Evolutionary conservation across 2,329 filamentous ascomycete genomes (phyloP), one percentile per base, ranked within the genome.

Genomic region (Byssothecium circinans): DNA sequence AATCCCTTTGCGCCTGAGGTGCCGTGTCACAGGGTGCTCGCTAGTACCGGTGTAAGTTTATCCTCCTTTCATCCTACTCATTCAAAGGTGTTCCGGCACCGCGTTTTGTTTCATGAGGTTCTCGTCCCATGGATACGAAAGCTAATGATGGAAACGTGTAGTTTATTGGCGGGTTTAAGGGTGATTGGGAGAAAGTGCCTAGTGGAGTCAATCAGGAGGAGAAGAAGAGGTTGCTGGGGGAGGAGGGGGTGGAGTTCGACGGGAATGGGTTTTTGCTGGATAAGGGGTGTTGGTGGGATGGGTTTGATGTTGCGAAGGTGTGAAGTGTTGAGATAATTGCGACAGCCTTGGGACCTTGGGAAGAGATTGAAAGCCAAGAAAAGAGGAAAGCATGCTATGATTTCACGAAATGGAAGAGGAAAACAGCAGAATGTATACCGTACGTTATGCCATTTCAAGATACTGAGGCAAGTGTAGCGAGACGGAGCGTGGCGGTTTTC

Each of bases 1-100:
- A 95, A 95, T 65, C 89, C 89, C 0, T 95, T 92, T 61, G 89
- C 90, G 12, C 89, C 90, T 0, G 79, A 82, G 27, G 86, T 92
- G 4, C 90, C 89, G 1, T 95, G 89, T 58, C 89, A 95, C 70
- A 81, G 90, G 8, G 86, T 92, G 18, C 81, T 95, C 38, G 87
- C 88, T 5, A 85, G 83, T 33, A 85, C 85, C 42, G 85, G 88
- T 11, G 77, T 78, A n/a, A 69, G 74, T 59, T 8, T 14, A 10
- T 35, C 20, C 11, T 14, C 14, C n/a, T 18, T 5, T 15, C n/a
- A 7, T 6, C 12, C 15, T 33, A n/a, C 27, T 8, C 14, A 30
- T 30, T n/a, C n/a, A n/a, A n/a, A n/a, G n/a, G n/a, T n/a, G n/a
- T n/a, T n/a, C n/a, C n/a, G n/a, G n/a, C n/a, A n/a, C n/a, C n/a